Conservation (phyloP, 2,329 filamentous ascomycete genomes). For the Neofusicoccum cordaticola region DNA sequence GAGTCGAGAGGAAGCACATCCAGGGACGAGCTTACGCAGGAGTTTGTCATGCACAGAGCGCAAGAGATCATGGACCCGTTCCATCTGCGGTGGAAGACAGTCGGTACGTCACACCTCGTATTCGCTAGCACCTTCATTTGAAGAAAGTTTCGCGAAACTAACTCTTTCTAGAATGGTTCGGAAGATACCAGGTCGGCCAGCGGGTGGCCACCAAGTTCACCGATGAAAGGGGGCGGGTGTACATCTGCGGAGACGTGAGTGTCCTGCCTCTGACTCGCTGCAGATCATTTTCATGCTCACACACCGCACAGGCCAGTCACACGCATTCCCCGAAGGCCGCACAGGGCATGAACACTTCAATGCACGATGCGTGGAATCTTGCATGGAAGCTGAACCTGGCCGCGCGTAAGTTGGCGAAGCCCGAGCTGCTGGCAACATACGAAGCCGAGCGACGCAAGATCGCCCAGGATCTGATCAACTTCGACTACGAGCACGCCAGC, state of each 20-base stretch:
- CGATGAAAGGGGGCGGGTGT: conserved; percentile 41
- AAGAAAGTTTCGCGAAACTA: background rate
- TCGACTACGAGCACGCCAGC: conserved; percentile 49
- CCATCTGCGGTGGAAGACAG: conserved; percentile 42
- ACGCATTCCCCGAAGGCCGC: conserved; percentile 43
- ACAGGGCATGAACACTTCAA: conserved; percentile 45
- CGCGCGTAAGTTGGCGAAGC: conserved; percentile 37
- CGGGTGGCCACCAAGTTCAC: conserved; percentile 47
- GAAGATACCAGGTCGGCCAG: conserved; percentile 51
- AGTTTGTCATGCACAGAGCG: conserved; percentile 69
- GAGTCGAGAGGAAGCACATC: conserved; percentile 31
- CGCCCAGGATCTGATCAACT: conserved; percentile 44
- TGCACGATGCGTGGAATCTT: conserved; percentile 45
- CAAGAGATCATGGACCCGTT: conserved; percentile 47
- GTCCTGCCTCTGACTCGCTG: background rate
- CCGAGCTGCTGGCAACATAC: conserved; percentile 38
- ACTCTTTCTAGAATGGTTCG: conserved; percentile 45
- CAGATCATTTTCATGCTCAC: background rate
- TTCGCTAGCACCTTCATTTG: background rate
- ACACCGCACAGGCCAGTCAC: conserved; percentile 32
- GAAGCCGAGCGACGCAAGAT: conserved; percentile 43
- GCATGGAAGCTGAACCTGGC: conserved; percentile 46
- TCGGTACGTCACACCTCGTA: conserved; percentile 29
- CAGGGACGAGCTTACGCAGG: conserved; percentile 49
- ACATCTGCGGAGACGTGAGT: conserved; percentile 49